A percentile compares a stretch with the other conserved stretches of the same genome.
phyloP scores from a whole-genome alignment of 208 protist species.

The Perkinsela sp. region DNA sequence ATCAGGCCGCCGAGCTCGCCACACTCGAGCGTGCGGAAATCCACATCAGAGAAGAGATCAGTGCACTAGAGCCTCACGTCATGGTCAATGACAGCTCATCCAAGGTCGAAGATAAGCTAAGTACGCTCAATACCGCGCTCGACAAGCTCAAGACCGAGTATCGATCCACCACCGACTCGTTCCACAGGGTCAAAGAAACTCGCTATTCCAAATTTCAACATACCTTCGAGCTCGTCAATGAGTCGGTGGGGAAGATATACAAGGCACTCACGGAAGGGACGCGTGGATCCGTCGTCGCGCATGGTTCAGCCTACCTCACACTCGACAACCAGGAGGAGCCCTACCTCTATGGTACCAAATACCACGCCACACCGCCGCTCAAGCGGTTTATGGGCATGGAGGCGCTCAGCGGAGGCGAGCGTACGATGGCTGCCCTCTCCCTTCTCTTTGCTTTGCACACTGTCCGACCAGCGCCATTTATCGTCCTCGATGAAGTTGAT shows the following conservation, averaged over 20 bases:
- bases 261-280: conserved; percentile 68
- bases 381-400: conserved; percentile 92
- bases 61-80: not conserved
- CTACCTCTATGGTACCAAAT: conserved; percentile 79
- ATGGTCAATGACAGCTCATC: not conserved
- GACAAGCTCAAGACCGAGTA: conserved; percentile 22
- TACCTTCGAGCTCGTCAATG: conserved; percentile 63
- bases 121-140: conserved; percentile 34
- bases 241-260: conserved; percentile 73
- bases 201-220: conserved; percentile 65
- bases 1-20: conserved; percentile 1
- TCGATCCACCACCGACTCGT: conserved; percentile 28
- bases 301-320: conserved; percentile 72
- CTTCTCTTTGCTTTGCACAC: conserved; percentile 89
- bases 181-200: conserved; percentile 45
- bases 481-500: conserved; percentile 96
- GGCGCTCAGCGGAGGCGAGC: conserved; percentile 88
- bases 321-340: conserved; percentile 82
- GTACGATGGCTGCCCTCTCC: conserved; percentile 89
- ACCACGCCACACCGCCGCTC: conserved; percentile 80
- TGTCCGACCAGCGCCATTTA: conserved; percentile 83
- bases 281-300: conserved; percentile 16
- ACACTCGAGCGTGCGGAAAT: conserved; percentile 4
- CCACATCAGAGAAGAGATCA: conserved; percentile 3
- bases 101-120: conserved; percentile 18